Conservation (phyloP, 2,329 filamentous ascomycete species). For the Massarina eburnea region DNA sequence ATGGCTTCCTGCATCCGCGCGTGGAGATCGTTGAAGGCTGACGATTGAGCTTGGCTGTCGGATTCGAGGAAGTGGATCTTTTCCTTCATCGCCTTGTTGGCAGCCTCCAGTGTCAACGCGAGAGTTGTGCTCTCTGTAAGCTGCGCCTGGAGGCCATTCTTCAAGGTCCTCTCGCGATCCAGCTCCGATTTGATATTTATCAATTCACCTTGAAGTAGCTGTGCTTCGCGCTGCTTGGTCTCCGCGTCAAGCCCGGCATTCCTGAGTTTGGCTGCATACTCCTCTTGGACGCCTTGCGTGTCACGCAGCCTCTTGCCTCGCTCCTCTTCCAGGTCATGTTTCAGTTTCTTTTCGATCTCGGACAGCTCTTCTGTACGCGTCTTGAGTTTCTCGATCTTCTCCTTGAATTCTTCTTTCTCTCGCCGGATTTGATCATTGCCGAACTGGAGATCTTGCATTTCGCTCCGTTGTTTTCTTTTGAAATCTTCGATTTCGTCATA, state of each 20-base stretch:
- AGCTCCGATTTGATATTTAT: conserved; percentile 49
- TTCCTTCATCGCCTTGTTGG: conserved; percentile 73
- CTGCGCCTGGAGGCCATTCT: conserved; percentile 59
- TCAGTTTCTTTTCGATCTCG: conserved; percentile 63
- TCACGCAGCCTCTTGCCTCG: conserved; percentile 60
- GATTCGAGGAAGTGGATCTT: conserved; percentile 89
- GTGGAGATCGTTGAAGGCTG: conserved; percentile 81
- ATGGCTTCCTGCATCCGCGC: conserved; percentile 77
- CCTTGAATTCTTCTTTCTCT: conserved; percentile 51
- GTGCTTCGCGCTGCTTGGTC: conserved; percentile 57
- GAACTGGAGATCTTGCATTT: conserved; percentile 58
- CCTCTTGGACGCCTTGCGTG: conserved; percentile 61
- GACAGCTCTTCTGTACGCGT: conserved; percentile 70
- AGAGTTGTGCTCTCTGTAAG: conserved; percentile 45
- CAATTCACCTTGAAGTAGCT: conserved; percentile 53
- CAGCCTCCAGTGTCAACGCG: conserved; percentile 66
- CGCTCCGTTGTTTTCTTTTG: conserved; percentile 56
- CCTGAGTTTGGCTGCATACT: conserved; percentile 50
- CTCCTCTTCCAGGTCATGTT: conserved; percentile 68
- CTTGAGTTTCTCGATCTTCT: conserved; percentile 60
- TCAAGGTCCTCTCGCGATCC: conserved; percentile 63
- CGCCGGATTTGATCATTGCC: conserved; percentile 59
- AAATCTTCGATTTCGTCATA: conserved; percentile 56
- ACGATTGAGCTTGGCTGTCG: conserved; percentile 83
- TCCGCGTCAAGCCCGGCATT: conserved; percentile 54